Evolutionary conservation across 192 early-diverging fungal genomes (phyloP), one percentile per base, ranked within the genome.

Genomic region (Coemansia javaensis): DNA sequence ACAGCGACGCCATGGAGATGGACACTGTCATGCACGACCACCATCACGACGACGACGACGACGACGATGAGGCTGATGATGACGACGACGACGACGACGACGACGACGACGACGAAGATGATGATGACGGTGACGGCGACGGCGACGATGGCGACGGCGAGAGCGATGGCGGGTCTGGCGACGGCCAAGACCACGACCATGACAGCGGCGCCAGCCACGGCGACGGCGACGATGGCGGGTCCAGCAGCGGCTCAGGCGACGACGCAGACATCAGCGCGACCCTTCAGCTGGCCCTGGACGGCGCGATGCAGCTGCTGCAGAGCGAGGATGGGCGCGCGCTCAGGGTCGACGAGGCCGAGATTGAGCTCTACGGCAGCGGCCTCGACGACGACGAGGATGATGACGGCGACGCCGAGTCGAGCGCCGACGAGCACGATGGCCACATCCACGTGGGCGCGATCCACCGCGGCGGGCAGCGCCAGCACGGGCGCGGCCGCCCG

Each of bases 1-100:
- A 87, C 10, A 85, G 86, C 36, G 90, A 85, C 21, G 63, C 32
- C 14, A 64, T 64, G 43, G 51, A 56, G 22, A 63, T 66, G 66
- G 66, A 65, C n/a, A 44, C 44, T 6, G 78, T 62, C 32, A 80
- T 75, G 22, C 56, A 43, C 21, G 48, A 42, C 11, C 38, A 32
- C 28, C 73, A 69, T 33, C 72, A 79, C 13, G 79, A 79, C 20
- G 52, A 61, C n/a, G 76, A 77, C 21, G 76, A 81, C 15, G 87
- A 85, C 11, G 77, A 73, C 22, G 43, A 48, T n/a, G n/a, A n/a
- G n/a, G n/a, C n/a, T n/a, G n/a, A n/a, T 11, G 77, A 48, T 16
- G 50, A 54, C 5, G 40, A 36, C 33, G 77, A 68, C 36, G 77
- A 77, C 9, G 56, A 36, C 39, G 81, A 77, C 28, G 75, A 66